Percentiles rank a stretch among this genome's conserved stretches.
Evolutionary conservation across 2,329 filamentous ascomycete genomes (phyloP).

Genomic region (Aspergillus neoniger): DNA sequence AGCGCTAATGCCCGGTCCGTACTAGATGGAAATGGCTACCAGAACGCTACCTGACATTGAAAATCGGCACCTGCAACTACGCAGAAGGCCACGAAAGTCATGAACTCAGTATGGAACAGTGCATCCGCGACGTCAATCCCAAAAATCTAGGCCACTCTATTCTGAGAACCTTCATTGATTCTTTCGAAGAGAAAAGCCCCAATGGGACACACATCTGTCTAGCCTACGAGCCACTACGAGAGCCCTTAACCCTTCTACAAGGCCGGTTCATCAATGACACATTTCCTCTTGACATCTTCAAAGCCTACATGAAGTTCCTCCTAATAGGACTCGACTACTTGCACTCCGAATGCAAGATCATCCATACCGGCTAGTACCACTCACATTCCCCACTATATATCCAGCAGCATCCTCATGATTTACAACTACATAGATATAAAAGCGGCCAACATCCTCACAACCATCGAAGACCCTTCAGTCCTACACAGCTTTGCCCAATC

Average conservation of each 20-base stretch:
- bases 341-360: conserved; percentile 40
- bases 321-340: conserved; percentile 44
- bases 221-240: conserved; percentile 37
- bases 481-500: conserved; percentile 18
- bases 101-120: neutral
- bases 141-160: neutral
- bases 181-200: neutral
- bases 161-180: neutral
- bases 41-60: neutral
- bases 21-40: neutral
- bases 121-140: neutral
- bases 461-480: conserved; percentile 24
- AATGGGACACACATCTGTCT: conserved; percentile 31
- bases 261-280: conserved; percentile 25
- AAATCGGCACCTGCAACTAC: neutral
- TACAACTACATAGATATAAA: conserved; percentile 36
- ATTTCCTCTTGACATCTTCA: conserved; percentile 31
- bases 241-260: conserved; percentile 34
- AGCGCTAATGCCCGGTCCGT: neutral
- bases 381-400: neutral
- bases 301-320: conserved; percentile 34
- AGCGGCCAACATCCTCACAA: conserved; percentile 42
- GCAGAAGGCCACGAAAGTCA: neutral
- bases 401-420: neutral
- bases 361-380: conserved; percentile 39